phyloP scores from a whole-genome alignment of 257 asterid genomes.

The Plantago elongata region DNA sequence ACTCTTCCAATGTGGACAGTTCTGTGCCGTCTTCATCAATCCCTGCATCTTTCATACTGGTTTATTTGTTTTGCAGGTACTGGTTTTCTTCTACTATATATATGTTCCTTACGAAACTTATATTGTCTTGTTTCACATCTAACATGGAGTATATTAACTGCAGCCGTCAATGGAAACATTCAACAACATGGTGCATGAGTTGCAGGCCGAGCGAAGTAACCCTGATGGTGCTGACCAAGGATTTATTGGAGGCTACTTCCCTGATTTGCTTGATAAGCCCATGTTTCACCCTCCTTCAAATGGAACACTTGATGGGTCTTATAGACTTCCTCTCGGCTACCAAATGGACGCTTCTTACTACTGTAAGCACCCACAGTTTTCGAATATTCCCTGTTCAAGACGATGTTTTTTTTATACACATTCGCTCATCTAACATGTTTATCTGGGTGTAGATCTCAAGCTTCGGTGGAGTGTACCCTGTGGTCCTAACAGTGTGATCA shows the following conservation, averaged over 20 bases:
- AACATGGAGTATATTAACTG: conserved; percentile 17
- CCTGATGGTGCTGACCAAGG: conserved; percentile 99
- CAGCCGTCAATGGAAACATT: conserved; percentile 76
- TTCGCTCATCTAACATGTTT: conserved; percentile 1
- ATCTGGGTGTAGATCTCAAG: conserved; percentile 50
- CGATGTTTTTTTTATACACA: not conserved
- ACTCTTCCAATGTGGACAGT: conserved; percentile 84
- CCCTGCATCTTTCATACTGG: conserved; percentile 98
- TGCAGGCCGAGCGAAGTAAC: conserved; percentile 53
- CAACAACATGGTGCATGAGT: conserved; percentile 71
- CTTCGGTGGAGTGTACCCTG: conserved; percentile 91
- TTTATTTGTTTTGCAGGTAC: conserved; percentile 85
- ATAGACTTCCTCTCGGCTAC: conserved; percentile 84
- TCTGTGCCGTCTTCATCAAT: conserved; percentile 87
- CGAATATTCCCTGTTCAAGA: not conserved
- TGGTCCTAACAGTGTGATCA: conserved; percentile 83
- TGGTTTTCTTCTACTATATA: not conserved
- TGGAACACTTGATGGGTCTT: conserved; percentile 68
- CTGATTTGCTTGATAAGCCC: conserved; percentile 60
- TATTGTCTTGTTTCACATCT: not conserved
- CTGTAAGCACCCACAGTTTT: conserved; percentile 41
- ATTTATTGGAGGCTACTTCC: conserved; percentile 70
- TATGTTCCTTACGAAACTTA: not conserved
- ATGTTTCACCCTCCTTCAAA: conserved; percentile 66
- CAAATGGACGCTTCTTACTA: conserved; percentile 98